Base-by-base conservation (phyloP, 1,284 basidiomycete species). In the Tilletia walkeri region DNA sequence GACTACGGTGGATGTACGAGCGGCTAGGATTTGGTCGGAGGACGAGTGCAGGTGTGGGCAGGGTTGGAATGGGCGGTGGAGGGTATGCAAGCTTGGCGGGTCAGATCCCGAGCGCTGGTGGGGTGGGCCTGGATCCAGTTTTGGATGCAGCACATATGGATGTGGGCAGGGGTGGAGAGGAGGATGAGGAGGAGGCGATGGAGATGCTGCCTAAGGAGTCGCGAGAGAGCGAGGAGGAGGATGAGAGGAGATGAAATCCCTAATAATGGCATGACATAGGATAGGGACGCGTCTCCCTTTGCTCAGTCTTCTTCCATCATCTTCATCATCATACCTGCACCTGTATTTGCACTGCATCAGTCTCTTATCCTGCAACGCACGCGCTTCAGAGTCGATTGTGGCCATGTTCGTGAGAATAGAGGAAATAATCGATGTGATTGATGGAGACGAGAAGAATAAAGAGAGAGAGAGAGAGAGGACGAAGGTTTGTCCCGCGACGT, bases 151-250 rank as follows among this genome's bases (percentile, higher is more conserved):
- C 34, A 38, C 30, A n/a, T 7, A 41, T 38, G 36, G 59, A 39
- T 3, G 59, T 34, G 59, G 34, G 73, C 18, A 67, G 67, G 5
- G 67, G 49, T 34, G 50, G 50, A 5, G 69, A 71, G 18, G 71
- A 71, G 12, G 73, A 73, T 2, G 75, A 72, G 2, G 77, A 78
- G 36, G 77, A 78, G 65, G 65, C 72, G 24, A 70, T 78, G 53
- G 75, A 78, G 67, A 78, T 78, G 77, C 71, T 78, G 6, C 75
- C 77, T 3, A 70, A 73, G 49, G 59, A 70, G 41, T 14, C 24
- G 34, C 59, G 59, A 14, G 59, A 63, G 14, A 63, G 59, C 59
- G 59, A 63, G 36, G 59, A 63, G 30, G 59, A 63, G 30, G 59
- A 63, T 0, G 54, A 56, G 54, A n/a, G 59, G 36, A 36, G 59